Evolutionary conservation across 768 basidiomycete genomes (phyloP).

Genomic region (Xerocomus potaroensis): DNA sequence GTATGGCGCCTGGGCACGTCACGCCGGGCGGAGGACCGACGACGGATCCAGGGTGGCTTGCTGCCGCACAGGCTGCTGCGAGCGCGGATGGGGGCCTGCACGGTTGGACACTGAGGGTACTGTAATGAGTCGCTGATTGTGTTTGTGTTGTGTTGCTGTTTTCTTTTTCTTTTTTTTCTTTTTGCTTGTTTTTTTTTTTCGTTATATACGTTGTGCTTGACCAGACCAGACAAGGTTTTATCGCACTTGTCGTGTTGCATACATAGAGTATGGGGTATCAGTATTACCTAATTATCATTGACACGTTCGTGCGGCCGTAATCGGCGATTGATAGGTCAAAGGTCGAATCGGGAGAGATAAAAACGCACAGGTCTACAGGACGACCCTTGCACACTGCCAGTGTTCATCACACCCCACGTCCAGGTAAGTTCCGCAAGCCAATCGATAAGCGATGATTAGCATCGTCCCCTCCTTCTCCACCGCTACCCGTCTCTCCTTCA

Average conservation of each 20-base stretch:
- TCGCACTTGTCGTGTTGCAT: constrained; percentile 6
- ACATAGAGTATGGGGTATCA: constrained; percentile 1
- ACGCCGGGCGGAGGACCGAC: constrained; percentile 41
- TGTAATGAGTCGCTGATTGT: no score
- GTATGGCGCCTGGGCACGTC: constrained; percentile 41
- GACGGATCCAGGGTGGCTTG: constrained; percentile 66
- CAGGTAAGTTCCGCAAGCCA: constrained; percentile 19
- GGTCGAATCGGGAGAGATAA: constrained; percentile 4
- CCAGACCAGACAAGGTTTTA: constrained; percentile 8
- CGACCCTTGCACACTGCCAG: constrained; percentile 3
- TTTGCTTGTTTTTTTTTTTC: constrained; percentile 25
- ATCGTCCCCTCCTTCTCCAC: constrained; percentile 5
- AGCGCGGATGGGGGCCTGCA: constrained; percentile 62
- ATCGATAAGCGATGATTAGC: constrained; percentile 20
- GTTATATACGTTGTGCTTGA: constrained; percentile 25
- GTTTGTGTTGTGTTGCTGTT: no score
- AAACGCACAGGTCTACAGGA: constrained; percentile 2
- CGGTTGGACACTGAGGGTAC: constrained; percentile 77
- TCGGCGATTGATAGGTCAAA: constrained; percentile 9
- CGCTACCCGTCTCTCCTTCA: constrained; percentile 13
- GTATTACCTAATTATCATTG: constrained; percentile 7
- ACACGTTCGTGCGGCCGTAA: constrained; percentile 24
- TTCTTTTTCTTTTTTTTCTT: constrained; percentile 26
- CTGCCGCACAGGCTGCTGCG: constrained; percentile 67
- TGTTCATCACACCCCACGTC: constrained; percentile 7